These are phyloP conservation scores for Funneliformis geosporum DNA, from an alignment of 192 early-diverging fungal species.

Conservation along the genomic window DNA sequence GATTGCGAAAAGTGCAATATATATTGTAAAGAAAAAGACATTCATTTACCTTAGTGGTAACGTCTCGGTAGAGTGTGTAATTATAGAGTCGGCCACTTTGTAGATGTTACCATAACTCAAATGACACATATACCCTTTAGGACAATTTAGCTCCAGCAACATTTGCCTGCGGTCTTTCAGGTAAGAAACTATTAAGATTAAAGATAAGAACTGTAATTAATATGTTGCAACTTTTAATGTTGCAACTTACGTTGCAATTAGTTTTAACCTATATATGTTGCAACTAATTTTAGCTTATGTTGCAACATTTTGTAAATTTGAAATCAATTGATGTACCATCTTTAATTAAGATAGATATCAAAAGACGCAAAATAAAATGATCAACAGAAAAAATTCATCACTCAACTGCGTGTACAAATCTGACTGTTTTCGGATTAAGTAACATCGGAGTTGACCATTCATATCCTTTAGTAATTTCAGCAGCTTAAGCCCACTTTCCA, in stretches of 20 bases:
- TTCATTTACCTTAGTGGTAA: background rate
- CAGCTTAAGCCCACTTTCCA: constrained; percentile 24
- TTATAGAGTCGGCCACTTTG: background rate
- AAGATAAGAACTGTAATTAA: background rate
- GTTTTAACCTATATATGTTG: no score
- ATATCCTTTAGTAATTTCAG: constrained; percentile 31
- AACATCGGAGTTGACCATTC: background rate
- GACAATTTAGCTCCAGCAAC: constrained; percentile 23
- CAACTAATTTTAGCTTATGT: no score
- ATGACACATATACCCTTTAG: constrained; percentile 10
- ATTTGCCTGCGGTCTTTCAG: constrained; percentile 20
- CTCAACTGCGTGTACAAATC: constrained; percentile 4
- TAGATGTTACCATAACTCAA: background rate
- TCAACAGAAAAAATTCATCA: background rate
- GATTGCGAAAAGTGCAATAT: background rate
- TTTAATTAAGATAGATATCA: background rate
- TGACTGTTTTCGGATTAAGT: background rate
- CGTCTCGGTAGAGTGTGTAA: background rate
- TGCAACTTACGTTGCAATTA: no score
- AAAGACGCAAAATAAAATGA: background rate
- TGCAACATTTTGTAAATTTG: no score
- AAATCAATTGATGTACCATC: no score
- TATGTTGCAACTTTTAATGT: no score
- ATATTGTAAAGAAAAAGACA: background rate
- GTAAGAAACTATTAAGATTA: no score